Percentiles rank a stretch among this genome's conserved stretches.
These are phyloP conservation scores for Talaromyces pinophilus DNA, from an alignment of 2,329 filamentous ascomycete genomes.

Conservation along the genomic window DNA sequence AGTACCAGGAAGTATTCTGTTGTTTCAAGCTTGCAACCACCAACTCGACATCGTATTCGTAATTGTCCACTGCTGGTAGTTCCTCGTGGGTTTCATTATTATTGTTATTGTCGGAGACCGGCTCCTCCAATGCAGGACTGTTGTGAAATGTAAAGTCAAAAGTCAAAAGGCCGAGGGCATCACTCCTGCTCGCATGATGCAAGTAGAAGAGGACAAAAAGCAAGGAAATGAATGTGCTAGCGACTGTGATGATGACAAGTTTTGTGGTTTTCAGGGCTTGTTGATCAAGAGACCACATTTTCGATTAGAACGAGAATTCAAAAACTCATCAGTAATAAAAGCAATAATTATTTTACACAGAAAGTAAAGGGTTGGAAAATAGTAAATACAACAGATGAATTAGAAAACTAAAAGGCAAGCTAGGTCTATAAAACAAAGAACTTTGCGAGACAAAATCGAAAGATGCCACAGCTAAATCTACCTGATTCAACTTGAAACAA, in stretches of 20 bases:
- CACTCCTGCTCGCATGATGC: neutral
- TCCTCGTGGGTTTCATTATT: neutral
- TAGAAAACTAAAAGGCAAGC: neutral
- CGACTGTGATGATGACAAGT: neutral
- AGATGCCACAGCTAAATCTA: neutral
- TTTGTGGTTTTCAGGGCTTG: conserved; percentile 2
- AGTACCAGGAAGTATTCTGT: conserved; percentile 20
- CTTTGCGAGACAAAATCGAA: neutral
- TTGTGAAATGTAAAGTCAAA: conserved; percentile 8
- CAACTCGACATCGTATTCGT: conserved; percentile 12
- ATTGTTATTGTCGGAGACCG: neutral
- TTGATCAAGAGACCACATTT: conserved; percentile 12
- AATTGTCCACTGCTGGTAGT: neutral
- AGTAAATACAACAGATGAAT: neutral
- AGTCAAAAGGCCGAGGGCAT: neutral
- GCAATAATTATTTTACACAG: neutral
- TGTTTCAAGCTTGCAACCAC: conserved; percentile 19
- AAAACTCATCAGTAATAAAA: neutral
- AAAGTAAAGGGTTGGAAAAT: neutral
- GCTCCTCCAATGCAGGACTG: neutral
- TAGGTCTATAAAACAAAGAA: neutral
- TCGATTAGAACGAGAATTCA: neutral
- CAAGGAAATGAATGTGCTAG: conserved; percentile 10
- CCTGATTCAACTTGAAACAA: neutral
- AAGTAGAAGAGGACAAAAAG: conserved; percentile 17